Evolutionary conservation across 176 grass and related monocot genomes (phyloP), one percentile per base, ranked within the genome.

Genomic region (Alloteropsis semialata): DNA sequence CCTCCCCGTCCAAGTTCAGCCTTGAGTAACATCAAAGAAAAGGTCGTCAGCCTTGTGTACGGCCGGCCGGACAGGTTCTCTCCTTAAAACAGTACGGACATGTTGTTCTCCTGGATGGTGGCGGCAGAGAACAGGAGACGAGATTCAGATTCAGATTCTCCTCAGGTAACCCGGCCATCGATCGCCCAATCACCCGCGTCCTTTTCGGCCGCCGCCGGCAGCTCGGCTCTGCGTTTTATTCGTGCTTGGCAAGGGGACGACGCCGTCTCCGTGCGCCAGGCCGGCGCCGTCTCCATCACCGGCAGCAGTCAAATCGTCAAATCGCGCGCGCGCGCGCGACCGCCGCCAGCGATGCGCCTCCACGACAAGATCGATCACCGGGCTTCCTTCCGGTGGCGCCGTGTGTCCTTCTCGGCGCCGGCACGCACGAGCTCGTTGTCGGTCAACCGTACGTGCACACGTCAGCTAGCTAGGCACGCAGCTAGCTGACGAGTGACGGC

Each of bases 191-290:
- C 49, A 41, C 17, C 18, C 36, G 9, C 50, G 66, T 59, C 53
- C 3, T 25, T 45, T 57, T 82, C 77, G 12, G 44, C 44, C 30
- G 30, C 30, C 45, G 37, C 39, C 7, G 39, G 22, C 45, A 37
- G 66, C 24, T 69, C 61, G 82, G 46, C 17, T 48, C 39, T 43
- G 25, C 12, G 81, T 80, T 64, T 80, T 80, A 24, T 17, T 18
- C 67, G 67, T 86, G 71, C 4, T 22, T 28, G 29, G 17, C 5
- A 19, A 18, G 28, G 16, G 28, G 28, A 53, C 28, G 71, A 53
- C 46, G 69, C 29, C 71, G 29, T 74, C 71, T 19, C 70, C 69
- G 43, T 25, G 42, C 68, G 28, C 42, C 42, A n/a, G n/a, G n/a
- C n/a, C n/a, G n/a, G n/a, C n/a, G 16, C 19, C 21, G 21, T 1